Base-by-base conservation (phyloP, 495 filamentous ascomycete genomes). In the Lophium mytilinum region DNA sequence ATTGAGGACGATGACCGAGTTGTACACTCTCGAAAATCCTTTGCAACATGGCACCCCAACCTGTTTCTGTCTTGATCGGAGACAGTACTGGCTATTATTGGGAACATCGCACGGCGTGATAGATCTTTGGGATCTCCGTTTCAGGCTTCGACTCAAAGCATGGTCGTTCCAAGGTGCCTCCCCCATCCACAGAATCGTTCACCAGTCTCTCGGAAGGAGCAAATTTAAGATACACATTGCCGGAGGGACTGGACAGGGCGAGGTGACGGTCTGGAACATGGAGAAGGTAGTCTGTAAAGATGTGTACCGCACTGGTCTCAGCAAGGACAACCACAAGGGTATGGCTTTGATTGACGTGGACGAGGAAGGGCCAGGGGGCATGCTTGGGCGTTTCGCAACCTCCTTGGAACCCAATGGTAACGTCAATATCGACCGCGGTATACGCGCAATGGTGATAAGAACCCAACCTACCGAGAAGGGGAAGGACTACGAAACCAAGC, bases 61-160 rank as follows among this genome's bases (percentile, higher is more conserved):
- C 2, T 93, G 88, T 56, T 97, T 99, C 72, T 92, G 88, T 70
- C 75, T 92, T 34, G 89, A 96, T 62, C 75, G 83, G 24, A 87
- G 83, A 65, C 85, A 85, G 48, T 88, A 88, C 61, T 99, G 94
- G 94, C 75, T 99, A 4, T 74, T 95, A 7, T 71, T 97, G 4
- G 93, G 91, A 35, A 97, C 94, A 0, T 89, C 90, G 7, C 91
- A 97, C 63, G 94, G 94, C 3, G 83, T 96, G 46, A 74, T 99
- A 8, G 88, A 95, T 63, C 76, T 99, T 15, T 99, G 94, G 93
- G 94, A 99, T 68, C 80, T 99, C 14, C 86, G 94, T 14, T 99
- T 97, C 73, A 86, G 81, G 51, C 78, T 96, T 49, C 83, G 90
- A 14, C 71, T 96, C 33, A 91, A 88, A 70, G 87, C 84, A 6